A percentile compares a stretch with the other conserved stretches of the same genome.
Evolutionary conservation across 2,329 filamentous ascomycete species (phyloP).

Genomic region (Metarhizium humberi): DNA sequence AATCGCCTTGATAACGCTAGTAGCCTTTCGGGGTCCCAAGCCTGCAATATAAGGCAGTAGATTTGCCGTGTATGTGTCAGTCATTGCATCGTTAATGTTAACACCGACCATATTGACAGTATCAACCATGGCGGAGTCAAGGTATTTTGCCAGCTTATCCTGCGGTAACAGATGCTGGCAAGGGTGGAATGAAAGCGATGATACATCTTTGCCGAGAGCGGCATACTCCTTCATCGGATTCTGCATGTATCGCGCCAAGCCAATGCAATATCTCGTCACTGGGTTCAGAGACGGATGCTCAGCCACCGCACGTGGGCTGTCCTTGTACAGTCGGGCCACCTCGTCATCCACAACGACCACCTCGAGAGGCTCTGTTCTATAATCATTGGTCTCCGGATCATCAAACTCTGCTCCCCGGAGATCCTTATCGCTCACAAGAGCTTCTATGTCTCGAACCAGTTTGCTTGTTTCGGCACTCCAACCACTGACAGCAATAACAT

Average conservation of each 20-base stretch:
- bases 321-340: conserved; percentile 91
- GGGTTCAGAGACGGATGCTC: conserved; percentile 77
- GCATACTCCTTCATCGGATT: conserved; percentile 96
- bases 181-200: conserved; percentile 79
- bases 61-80: conserved; percentile 72
- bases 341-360: conserved; percentile 93
- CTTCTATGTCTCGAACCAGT: conserved; percentile 71
- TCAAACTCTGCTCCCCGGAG: conserved; percentile 76
- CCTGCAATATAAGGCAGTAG: conserved; percentile 86
- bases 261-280: conserved; percentile 81
- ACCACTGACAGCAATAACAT: conserved; percentile 83
- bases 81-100: conserved; percentile 85
- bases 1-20: conserved; percentile 64
- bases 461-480: conserved; percentile 81
- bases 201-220: conserved; percentile 77
- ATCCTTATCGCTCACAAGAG: conserved; percentile 67
- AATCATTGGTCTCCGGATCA: conserved; percentile 66
- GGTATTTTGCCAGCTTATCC: conserved; percentile 74
- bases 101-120: conserved; percentile 97
- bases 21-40: conserved; percentile 84
- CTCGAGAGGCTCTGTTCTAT: conserved; percentile 70
- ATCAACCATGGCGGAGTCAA: conserved; percentile 96
- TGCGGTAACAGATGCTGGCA: conserved; percentile 82
- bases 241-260: conserved; percentile 83
- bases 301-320: conserved; percentile 65